These are phyloP conservation scores for Ballota nigra DNA, from an alignment of 257 asterid species.

Conservation along the genomic window DNA sequence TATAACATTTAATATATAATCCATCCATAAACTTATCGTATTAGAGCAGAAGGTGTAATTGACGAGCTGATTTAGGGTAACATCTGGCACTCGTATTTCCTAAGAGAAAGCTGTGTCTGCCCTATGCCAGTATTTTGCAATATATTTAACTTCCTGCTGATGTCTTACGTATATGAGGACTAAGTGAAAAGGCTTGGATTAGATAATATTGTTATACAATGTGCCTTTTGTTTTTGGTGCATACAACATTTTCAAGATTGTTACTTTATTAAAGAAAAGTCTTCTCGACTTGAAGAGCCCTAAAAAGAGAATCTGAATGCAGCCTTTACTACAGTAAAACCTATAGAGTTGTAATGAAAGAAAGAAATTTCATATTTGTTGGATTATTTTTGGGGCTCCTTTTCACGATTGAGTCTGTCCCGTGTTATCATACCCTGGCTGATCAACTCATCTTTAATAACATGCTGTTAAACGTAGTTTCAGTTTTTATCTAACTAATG, in stretches of 20 bases:
- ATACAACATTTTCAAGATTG: not conserved
- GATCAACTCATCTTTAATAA: not conserved
- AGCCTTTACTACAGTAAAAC: not conserved
- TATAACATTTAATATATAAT: no score
- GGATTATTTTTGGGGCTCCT: not conserved
- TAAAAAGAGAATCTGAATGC: not conserved
- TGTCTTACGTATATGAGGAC: not conserved
- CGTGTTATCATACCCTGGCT: not conserved
- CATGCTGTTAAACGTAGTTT: not conserved
- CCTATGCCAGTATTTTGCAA: not conserved
- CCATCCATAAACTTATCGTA: no score
- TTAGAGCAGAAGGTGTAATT: no score
- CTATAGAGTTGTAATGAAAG: not conserved
- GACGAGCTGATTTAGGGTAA: no score
- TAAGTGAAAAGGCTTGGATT: not conserved
- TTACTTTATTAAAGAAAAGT: not conserved
- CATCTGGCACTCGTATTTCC: no score
- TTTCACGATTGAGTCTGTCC: not conserved
- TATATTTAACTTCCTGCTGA: not conserved
- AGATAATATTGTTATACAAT: not conserved
- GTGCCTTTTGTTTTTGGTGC: not conserved
- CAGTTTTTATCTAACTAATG: not conserved
- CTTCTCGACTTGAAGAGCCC: not conserved
- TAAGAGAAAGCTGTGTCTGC: no score
- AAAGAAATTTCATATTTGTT: not conserved